Evolutionary conservation across 495 filamentous ascomycete genomes (phyloP).

Genomic region (Extremus antarcticus): DNA sequence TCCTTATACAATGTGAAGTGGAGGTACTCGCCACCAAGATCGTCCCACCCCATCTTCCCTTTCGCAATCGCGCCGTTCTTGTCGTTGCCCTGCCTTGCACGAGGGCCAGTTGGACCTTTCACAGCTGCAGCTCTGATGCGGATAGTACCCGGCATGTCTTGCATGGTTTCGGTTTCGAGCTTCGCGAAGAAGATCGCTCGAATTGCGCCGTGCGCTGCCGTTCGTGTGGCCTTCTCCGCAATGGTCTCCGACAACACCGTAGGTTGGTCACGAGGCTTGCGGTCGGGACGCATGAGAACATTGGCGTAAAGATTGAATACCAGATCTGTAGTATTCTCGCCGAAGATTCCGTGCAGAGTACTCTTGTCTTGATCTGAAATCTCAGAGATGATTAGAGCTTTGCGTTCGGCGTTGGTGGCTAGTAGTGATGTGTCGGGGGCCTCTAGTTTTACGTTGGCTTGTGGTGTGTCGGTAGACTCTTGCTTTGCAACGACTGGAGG

Average conservation of each 20-base stretch:
- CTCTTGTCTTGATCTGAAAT: conserved; percentile 13
- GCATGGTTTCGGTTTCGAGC: conserved; percentile 52
- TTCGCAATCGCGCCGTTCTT: conserved; percentile 20
- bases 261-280: conserved; percentile 33
- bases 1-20: conserved; percentile 96
- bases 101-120: conserved; percentile 22
- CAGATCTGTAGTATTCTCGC: conserved; percentile 14
- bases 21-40: conserved; percentile 65
- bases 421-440: not conserved
- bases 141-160: conserved; percentile 42
- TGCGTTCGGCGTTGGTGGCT: not conserved
- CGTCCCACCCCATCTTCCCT: conserved; percentile 43
- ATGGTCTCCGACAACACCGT: conserved; percentile 34
- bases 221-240: conserved; percentile 48
- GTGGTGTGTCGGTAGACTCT: not conserved
- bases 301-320: conserved; percentile 23
- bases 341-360: conserved; percentile 25
- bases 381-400: not conserved
- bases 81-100: not conserved
- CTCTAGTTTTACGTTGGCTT: not conserved
- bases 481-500: not conserved
- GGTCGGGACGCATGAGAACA: conserved; percentile 21
- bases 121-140: conserved; percentile 39
- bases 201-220: conserved; percentile 53
- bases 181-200: conserved; percentile 57